Evolutionary conservation across 1,284 basidiomycete genomes (phyloP).

Genomic region (Rhizopogon parksii): DNA sequence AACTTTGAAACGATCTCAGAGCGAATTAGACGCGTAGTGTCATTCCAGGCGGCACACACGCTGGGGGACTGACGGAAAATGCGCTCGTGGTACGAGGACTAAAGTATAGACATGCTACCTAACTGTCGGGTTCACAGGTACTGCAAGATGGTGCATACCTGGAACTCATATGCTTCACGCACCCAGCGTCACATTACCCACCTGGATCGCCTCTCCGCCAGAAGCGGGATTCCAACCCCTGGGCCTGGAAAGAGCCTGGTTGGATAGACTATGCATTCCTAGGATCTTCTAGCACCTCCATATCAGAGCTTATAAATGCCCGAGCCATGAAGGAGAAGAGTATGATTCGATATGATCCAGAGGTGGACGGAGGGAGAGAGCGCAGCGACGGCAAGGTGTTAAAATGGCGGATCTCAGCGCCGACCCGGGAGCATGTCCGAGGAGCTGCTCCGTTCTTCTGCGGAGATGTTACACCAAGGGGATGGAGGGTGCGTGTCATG

Average conservation of each 20-base stretch:
- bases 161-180: constrained; percentile 60
- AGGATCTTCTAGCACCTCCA: constrained; percentile 34
- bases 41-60: constrained; percentile 54
- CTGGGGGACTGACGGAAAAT: constrained; percentile 56
- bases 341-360: constrained; percentile 35
- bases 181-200: constrained; percentile 45
- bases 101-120: neutral
- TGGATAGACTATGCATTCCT: constrained; percentile 64
- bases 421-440: constrained; percentile 21
- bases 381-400: constrained; percentile 46
- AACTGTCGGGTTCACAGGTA: constrained; percentile 33
- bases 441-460: constrained; percentile 62
- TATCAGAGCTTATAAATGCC: constrained; percentile 42
- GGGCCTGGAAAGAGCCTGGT: constrained; percentile 47
- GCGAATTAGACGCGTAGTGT: constrained; percentile 36
- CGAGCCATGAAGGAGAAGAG: constrained; percentile 35
- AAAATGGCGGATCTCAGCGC: constrained; percentile 49
- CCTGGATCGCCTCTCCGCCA: constrained; percentile 37
- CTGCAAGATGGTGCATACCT: constrained; percentile 56
- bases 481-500: constrained; percentile 42
- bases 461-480: constrained; percentile 57
- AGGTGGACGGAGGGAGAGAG: constrained; percentile 44
- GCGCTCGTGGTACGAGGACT: constrained; percentile 46
- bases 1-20: neutral
- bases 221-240: constrained; percentile 39